Conservation (phyloP, 2,329 filamentous ascomycete genomes). For the Paracoccidioides brasiliensis region DNA sequence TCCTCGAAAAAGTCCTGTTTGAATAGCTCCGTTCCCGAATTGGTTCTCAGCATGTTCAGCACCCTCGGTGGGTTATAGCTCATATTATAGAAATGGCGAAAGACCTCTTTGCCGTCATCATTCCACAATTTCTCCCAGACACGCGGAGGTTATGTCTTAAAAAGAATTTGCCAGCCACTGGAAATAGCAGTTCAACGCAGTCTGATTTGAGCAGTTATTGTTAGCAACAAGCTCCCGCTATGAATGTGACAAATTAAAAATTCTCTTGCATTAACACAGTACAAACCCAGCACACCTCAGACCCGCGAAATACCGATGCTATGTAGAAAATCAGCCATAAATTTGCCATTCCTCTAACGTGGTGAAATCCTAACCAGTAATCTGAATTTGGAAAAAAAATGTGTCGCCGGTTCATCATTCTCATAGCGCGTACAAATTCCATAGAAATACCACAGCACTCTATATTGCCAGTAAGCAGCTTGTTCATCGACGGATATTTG, state of each 20-base stretch:
- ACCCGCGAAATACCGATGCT: conserved; percentile 34
- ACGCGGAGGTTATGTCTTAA: conserved; percentile 27
- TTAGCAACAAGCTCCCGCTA: not conserved
- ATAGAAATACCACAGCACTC: conserved; percentile 34
- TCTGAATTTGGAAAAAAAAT: conserved; percentile 35
- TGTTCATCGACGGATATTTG: not conserved
- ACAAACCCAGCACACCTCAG: conserved; percentile 30
- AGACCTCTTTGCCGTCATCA: conserved; percentile 35
- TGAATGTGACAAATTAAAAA: not conserved
- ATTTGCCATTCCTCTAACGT: not conserved
- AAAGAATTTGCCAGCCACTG: conserved; percentile 30
- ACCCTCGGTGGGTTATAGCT: conserved; percentile 30
- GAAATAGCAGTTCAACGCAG: conserved; percentile 32
- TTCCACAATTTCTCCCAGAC: conserved; percentile 39
- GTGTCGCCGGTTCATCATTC: conserved; percentile 33
- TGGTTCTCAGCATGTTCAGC: conserved; percentile 28
- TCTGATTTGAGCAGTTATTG: conserved; percentile 4
- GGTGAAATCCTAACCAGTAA: conserved; percentile 19
- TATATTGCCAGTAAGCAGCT: not conserved
- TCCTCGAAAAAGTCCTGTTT: conserved; percentile 38
- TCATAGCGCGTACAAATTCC: conserved; percentile 36
- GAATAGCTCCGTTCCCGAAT: conserved; percentile 30
- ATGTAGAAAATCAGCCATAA: not conserved
- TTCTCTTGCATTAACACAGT: conserved; percentile 29
- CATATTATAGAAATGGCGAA: conserved; percentile 32